A percentile compares a stretch with the other conserved stretches of the same genome.
Evolutionary conservation across 768 basidiomycete genomes (phyloP).

Genomic region (Mycena metata): DNA sequence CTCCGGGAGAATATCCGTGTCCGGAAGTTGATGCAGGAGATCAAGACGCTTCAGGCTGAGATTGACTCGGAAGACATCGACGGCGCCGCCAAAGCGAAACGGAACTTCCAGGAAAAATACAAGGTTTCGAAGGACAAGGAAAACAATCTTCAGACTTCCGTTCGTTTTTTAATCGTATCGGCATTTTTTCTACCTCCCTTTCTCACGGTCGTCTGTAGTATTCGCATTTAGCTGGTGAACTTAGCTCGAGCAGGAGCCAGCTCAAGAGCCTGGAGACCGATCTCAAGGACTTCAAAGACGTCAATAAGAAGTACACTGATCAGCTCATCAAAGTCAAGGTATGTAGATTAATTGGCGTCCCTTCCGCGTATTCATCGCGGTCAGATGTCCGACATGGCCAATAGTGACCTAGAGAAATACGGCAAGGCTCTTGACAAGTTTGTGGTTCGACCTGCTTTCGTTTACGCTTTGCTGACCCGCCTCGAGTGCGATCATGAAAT

Average conservation of each 20-base stretch:
- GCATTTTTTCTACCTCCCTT: background rate
- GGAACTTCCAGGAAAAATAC: constrained; percentile 89
- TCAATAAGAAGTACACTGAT: constrained; percentile 87
- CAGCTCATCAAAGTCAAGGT: constrained; percentile 97
- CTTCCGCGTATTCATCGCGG: constrained; percentile 1
- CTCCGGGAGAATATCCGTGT: constrained; percentile 88
- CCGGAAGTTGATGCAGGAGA: constrained; percentile 74
- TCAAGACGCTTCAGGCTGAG: constrained; percentile 74
- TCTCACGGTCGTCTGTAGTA: constrained; percentile 60
- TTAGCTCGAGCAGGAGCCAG: constrained; percentile 79
- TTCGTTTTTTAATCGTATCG: constrained; percentile 46
- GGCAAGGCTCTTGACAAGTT: constrained; percentile 97
- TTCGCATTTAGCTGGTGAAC: constrained; percentile 86
- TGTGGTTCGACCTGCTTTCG: constrained; percentile 41
- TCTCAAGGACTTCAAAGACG: constrained; percentile 87
- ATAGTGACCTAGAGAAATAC: constrained; percentile 97
- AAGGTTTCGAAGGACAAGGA: constrained; percentile 78
- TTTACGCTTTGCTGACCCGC: constrained; percentile 31
- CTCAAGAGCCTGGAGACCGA: constrained; percentile 76
- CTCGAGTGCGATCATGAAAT: constrained; percentile 96
- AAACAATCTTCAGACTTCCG: constrained; percentile 77
- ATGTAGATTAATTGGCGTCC: constrained; percentile 1
- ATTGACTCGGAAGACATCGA: constrained; percentile 88
- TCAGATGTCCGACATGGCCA: constrained; percentile 98
- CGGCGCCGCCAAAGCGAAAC: constrained; percentile 84